Conservation (phyloP, 805 yeast genomes). For the Pichia eremophila region DNA sequence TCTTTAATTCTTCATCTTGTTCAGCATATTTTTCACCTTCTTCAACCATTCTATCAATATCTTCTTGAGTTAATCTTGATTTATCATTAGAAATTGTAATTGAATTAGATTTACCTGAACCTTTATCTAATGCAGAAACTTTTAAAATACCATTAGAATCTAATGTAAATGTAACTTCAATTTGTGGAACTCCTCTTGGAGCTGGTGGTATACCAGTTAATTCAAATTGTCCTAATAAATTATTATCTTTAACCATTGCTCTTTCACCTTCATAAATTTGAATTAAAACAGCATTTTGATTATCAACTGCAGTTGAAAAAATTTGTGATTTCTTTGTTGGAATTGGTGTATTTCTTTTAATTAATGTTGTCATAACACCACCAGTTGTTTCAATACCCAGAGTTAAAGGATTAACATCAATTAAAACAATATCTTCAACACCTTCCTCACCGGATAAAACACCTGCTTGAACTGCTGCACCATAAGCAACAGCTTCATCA, state of each 20-base stretch:
- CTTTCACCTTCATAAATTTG: slow-evolving; percentile 97
- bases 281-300: slow-evolving; percentile 90
- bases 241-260: slow-evolving; percentile 89
- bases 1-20: slow-evolving; percentile 77
- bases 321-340: slow-evolving; percentile 94
- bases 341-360: slow-evolving; percentile 89
- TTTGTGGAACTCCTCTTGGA: slow-evolving; percentile 87
- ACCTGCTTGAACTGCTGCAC: slow-evolving; percentile 99
- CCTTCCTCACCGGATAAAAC: slow-evolving; percentile 93
- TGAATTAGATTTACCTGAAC: slow-evolving; percentile 86
- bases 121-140: slow-evolving; percentile 84
- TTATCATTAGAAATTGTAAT: slow-evolving; percentile 89
- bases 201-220: slow-evolving; percentile 83
- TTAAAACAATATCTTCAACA: slow-evolving; percentile 78
- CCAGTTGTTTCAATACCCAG: slow-evolving; percentile 96
- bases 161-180: slow-evolving; percentile 80
- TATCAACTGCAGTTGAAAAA: slow-evolving; percentile 92
- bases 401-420: slow-evolving; percentile 91
- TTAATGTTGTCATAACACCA: slow-evolving; percentile 94
- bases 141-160: slow-evolving; percentile 85
- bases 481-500: slow-evolving; percentile 98
- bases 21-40: slow-evolving; percentile 94
- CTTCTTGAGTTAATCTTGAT: slow-evolving; percentile 89
- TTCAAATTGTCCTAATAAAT: slow-evolving; percentile 79
- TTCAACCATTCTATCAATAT: slow-evolving; percentile 93